These are phyloP conservation scores for Tetradesmus obliquus DNA, from an alignment of 139 green algal species.

Conservation along the genomic window DNA sequence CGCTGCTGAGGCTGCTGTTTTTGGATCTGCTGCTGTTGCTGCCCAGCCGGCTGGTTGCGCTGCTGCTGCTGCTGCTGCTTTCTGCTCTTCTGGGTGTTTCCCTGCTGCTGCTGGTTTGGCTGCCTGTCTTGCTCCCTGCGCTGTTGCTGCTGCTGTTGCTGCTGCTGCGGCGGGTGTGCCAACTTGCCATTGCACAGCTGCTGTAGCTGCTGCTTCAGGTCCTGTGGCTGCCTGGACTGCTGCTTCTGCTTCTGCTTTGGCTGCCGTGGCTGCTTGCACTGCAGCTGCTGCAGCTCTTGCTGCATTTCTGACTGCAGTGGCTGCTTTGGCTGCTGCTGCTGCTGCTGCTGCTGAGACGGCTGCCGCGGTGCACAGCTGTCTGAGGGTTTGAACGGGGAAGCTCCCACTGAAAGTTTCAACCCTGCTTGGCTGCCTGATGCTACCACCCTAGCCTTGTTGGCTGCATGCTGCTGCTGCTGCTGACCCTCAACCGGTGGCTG, in stretches of 20 bases:
- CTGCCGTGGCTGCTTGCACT: background rate
- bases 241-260: background rate
- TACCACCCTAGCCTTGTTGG: background rate
- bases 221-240: background rate
- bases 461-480: background rate
- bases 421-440: background rate
- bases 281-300: background rate
- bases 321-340: background rate
- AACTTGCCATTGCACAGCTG: background rate
- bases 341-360: background rate
- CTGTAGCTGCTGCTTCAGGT: slow-evolving; percentile 21
- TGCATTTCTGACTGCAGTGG: background rate
- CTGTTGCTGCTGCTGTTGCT: background rate
- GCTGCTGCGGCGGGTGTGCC: background rate
- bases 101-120: background rate
- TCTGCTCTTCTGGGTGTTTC: background rate
- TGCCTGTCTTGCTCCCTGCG: background rate
- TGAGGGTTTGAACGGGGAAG: background rate
- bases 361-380: background rate
- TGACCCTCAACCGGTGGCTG: background rate
- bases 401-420: background rate
- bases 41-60: background rate
- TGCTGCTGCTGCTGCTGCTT: slow-evolving; percentile 4
- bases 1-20: background rate
- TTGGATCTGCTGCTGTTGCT: background rate